A percentile compares a stretch with the other conserved stretches of the same genome.
These are phyloP conservation scores for Cryptococcus floricola DNA, from an alignment of 1,284 basidiomycete species.

Conservation along the genomic window DNA sequence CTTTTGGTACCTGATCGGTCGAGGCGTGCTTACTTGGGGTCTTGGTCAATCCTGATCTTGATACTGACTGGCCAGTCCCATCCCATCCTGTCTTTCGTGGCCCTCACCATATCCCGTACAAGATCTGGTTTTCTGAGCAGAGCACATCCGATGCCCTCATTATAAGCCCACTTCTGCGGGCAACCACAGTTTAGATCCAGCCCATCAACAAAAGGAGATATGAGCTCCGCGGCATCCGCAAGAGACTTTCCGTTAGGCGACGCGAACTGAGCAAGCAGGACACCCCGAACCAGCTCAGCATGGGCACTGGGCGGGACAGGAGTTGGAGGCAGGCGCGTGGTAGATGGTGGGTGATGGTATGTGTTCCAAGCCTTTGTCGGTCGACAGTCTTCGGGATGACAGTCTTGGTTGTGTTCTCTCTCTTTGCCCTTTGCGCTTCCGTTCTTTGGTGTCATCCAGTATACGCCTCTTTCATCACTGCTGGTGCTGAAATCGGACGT, in stretches of 20 bases:
- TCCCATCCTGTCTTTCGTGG: constrained; percentile 55
- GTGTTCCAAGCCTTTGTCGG: constrained; percentile 11
- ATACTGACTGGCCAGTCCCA: constrained; percentile 57
- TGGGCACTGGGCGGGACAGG: constrained; percentile 24
- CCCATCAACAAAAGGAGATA: constrained; percentile 54
- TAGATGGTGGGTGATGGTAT: constrained; percentile 22
- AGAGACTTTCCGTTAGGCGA: constrained; percentile 53
- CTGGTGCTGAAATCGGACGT: constrained; percentile 57
- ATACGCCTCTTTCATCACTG: constrained; percentile 54
- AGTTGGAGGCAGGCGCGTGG: constrained; percentile 31
- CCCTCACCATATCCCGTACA: constrained; percentile 56
- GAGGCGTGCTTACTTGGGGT: constrained; percentile 46
- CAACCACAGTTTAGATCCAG: constrained; percentile 60
- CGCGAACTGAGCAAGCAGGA: constrained; percentile 58
- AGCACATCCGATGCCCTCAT: constrained; percentile 58
- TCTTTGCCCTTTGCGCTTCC: background rate
- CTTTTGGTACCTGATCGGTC: background rate
- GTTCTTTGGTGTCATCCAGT: constrained; percentile 45
- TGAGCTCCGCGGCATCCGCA: constrained; percentile 58
- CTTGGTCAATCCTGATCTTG: constrained; percentile 59
- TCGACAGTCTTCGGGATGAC: constrained; percentile 12
- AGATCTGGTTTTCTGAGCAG: constrained; percentile 58
- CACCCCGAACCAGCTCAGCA: constrained; percentile 50
- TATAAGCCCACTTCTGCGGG: constrained; percentile 56
- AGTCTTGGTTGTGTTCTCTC: background rate